Conservation (phyloP, 352 stramenopile species). For the Phytopythium vexans region DNA sequence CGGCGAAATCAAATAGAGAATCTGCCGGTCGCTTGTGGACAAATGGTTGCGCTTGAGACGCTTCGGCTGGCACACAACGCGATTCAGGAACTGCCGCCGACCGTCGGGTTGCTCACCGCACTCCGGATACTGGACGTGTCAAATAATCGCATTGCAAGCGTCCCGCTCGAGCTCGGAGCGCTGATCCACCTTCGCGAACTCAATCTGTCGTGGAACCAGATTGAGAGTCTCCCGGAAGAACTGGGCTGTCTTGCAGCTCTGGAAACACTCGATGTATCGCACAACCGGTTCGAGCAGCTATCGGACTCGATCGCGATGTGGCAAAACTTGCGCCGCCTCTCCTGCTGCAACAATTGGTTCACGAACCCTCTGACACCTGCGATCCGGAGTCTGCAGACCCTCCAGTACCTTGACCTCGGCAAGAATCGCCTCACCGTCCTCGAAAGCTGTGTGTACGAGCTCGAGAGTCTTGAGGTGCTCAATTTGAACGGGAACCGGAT, state of each 20-base stretch:
- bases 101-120: conserved; percentile 33
- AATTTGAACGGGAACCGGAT: conserved; percentile 53
- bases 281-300: conserved; percentile 49
- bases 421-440: conserved; percentile 46
- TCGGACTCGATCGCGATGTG: conserved; percentile 49
- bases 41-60: conserved; percentile 24
- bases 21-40: conserved; percentile 20
- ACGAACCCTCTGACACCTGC: conserved; percentile 30
- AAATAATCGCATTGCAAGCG: conserved; percentile 30
- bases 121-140: conserved; percentile 33
- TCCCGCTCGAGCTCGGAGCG: conserved; percentile 54
- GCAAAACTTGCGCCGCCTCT: conserved; percentile 30
- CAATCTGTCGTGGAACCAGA: conserved; percentile 59
- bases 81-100: conserved; percentile 32
- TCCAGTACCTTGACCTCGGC: conserved; percentile 61
- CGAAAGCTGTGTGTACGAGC: conserved; percentile 44
- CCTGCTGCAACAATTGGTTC: conserved; percentile 54
- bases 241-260: conserved; percentile 52
- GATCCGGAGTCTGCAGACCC: conserved; percentile 16
- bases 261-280: conserved; percentile 32
- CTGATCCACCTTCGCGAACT: conserved; percentile 48
- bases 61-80: conserved; percentile 46
- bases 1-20: conserved; percentile 34
- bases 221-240: conserved; percentile 49
- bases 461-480: conserved; percentile 48